Base-by-base conservation (phyloP, 495 filamentous ascomycete genomes). In the Penicillium subrubescens region DNA sequence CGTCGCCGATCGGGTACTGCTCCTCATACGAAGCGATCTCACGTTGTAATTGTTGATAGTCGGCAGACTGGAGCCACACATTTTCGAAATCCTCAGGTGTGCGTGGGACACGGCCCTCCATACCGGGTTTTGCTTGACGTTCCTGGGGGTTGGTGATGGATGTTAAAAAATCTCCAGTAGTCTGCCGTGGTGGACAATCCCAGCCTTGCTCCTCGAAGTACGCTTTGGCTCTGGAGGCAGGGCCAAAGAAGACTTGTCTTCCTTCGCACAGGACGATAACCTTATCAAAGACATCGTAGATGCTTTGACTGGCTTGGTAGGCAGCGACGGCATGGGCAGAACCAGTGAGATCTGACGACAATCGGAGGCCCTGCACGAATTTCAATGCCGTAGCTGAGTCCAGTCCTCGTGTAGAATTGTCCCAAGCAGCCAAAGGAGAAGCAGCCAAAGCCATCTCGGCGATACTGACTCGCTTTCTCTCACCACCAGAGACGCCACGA, bases 311-410 rank as follows among this genome's bases (percentile, higher is more conserved):
- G 0, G 91, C 91, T 71, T 94, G 91, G 67, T 93, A 94, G 7
- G 92, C 81, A 4, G 90, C 90, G 12, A 93, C 89, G 46, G 91
- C 89, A 6, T 89, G 91, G 31, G 86, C 86, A 0, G 85, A 89
- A 68, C 89, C 82, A 76, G 89, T 86, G 39, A 92, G 79, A 67
- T 92, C 86, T 8, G 90, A 89, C 67, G 89, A 81, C 39, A 92
- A 79, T 0, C 90, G 84, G 46, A 94, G 81, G 0, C 88, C 87
- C 68, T 91, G 88, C 63, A 84, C 78, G 48, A 79, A 80, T 52
- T 92, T 89, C 55, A 95, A 81, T 0, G 92, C 92, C 0, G 91
- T 95, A 12, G 88, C 90, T 2, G 89, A 88, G 69, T 97, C 93
- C 34, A 96, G 80, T 35, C 92, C 93, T 62, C 93, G 86, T 3